Conservation (phyloP, 768 basidiomycete genomes). For the Porphyrellus cyaneotinctus region DNA sequence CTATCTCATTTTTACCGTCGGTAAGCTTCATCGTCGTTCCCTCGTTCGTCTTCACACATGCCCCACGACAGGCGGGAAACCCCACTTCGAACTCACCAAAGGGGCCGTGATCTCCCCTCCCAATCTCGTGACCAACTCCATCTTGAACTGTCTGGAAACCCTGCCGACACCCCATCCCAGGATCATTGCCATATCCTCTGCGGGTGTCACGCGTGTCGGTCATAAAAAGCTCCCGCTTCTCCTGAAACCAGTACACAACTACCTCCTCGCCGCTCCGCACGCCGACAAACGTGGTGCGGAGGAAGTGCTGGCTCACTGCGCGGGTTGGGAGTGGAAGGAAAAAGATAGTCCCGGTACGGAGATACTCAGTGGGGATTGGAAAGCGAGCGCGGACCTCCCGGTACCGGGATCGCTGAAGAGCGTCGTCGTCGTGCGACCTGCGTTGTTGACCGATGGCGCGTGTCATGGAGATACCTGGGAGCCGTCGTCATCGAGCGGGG, state of each 20-base stretch:
- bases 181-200: slow-evolving; percentile 51
- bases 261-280: slow-evolving; percentile 44
- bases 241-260: slow-evolving; percentile 47
- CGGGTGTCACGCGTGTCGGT: slow-evolving; percentile 46
- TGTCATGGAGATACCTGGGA: slow-evolving; percentile 30
- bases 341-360: slow-evolving; percentile 39
- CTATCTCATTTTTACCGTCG: slow-evolving; percentile 58
- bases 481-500: slow-evolving; percentile 12
- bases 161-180: slow-evolving; percentile 46
- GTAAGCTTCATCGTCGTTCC: slow-evolving; percentile 31
- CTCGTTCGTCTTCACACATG: background rate
- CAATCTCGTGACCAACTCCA: slow-evolving; percentile 55
- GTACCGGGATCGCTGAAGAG: slow-evolving; percentile 40
- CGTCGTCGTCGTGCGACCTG: slow-evolving; percentile 50
- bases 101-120: slow-evolving; percentile 48
- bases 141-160: slow-evolving; percentile 55
- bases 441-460: slow-evolving; percentile 55
- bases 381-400: slow-evolving; percentile 33
- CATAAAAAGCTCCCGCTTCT: slow-evolving; percentile 44
- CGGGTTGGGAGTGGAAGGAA: slow-evolving; percentile 50
- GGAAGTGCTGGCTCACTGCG: slow-evolving; percentile 42
- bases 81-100: slow-evolving; percentile 42
- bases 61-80: slow-evolving; percentile 20
- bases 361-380: slow-evolving; percentile 47
- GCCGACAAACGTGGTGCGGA: slow-evolving; percentile 62